Conservation (phyloP, 192 early-diverging fungal species). For the Coemansia sp. region DNA sequence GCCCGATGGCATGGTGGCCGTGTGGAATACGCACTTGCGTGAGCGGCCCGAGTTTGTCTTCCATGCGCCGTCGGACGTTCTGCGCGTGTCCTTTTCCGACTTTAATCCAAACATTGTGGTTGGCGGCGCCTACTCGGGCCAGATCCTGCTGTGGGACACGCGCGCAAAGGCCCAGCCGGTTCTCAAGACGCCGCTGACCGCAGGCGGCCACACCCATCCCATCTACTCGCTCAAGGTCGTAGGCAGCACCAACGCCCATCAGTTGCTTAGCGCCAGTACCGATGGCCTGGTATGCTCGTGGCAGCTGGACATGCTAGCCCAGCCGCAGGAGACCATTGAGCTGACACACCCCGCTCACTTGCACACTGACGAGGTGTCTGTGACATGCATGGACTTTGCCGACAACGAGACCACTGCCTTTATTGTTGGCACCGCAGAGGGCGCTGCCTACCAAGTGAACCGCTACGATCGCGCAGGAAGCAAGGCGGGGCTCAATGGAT, state of each 20-base stretch:
- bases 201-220: constrained; percentile 95
- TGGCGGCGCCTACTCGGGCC: constrained; percentile 97
- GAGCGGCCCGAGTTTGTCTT: constrained; percentile 96
- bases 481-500: constrained; percentile 92
- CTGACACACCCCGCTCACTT: constrained; percentile 72
- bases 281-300: constrained; percentile 97
- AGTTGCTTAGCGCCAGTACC: constrained; percentile 89
- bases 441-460: constrained; percentile 91
- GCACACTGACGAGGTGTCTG: constrained; percentile 91
- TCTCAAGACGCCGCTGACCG: constrained; percentile 90
- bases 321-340: constrained; percentile 90
- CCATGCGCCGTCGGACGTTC: constrained; percentile 89
- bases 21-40: constrained; percentile 90
- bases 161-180: constrained; percentile 87
- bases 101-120: constrained; percentile 93
- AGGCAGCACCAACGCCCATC: constrained; percentile 94
- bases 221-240: constrained; percentile 88
- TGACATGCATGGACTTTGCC: constrained; percentile 89
- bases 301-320: constrained; percentile 97
- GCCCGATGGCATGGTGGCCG: constrained; percentile 89
- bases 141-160: constrained; percentile 97
- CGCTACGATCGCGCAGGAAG: constrained; percentile 93
- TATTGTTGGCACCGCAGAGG: constrained; percentile 96
- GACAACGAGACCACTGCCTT: constrained; percentile 91
- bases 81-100: constrained; percentile 83